Percentiles rank a stretch among this genome's conserved stretches.
Conservation (phyloP, 1,139 yeast genomes). For the Lodderomyces parapsilosis region DNA sequence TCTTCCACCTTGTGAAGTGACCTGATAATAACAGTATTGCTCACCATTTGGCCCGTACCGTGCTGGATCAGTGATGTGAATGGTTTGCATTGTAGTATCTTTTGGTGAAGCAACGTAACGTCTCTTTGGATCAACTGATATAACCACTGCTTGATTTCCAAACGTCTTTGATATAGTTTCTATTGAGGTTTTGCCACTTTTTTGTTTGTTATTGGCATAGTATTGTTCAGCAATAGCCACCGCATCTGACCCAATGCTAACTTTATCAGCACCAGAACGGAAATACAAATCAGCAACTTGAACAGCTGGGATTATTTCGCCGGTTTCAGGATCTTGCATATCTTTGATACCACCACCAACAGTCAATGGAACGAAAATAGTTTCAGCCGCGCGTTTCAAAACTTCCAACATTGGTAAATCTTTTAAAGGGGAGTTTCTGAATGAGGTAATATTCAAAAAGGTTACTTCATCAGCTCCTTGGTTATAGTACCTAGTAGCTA, state of each 20-base stretch:
- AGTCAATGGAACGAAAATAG: constrained; percentile 92
- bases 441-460: constrained; percentile 89
- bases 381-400: constrained; percentile 74
- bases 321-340: constrained; percentile 73
- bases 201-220: constrained; percentile 54
- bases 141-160: constrained; percentile 96
- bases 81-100: constrained; percentile 57
- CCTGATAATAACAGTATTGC: constrained; percentile 86
- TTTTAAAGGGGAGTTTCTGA: constrained; percentile 85
- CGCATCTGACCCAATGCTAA: constrained; percentile 96
- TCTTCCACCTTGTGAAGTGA: constrained; percentile 95
- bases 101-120: constrained; percentile 64
- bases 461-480: constrained; percentile 99
- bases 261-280: constrained; percentile 96
- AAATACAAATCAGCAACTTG: constrained; percentile 90
- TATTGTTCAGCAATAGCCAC: constrained; percentile 84
- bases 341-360: constrained; percentile 98
- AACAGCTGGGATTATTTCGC: constrained; percentile 73
- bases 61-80: constrained; percentile 46
- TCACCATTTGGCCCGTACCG: constrained; percentile 81
- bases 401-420: constrained; percentile 97
- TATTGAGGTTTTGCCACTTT: constrained; percentile 79
- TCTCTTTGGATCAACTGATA: constrained; percentile 93
- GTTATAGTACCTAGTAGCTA: constrained; percentile 82
- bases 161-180: constrained; percentile 89